Base-by-base conservation (phyloP, 2,329 filamentous ascomycete species). In the Hyphodiscus sp. region DNA sequence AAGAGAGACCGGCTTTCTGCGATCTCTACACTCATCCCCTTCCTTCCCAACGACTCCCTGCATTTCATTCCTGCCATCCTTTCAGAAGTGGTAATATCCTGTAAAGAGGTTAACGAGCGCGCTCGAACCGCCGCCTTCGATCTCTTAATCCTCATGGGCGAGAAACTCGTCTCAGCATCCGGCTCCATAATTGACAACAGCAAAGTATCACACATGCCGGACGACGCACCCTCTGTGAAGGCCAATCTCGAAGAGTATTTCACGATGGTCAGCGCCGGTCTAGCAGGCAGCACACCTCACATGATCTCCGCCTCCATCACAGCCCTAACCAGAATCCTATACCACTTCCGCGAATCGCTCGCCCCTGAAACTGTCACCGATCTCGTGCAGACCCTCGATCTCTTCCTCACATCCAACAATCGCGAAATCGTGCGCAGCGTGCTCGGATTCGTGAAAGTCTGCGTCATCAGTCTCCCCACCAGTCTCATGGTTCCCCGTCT, bases 241-340 rank as follows among this genome's bases (percentile, higher is more conserved):
- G 92, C 94, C 19, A 91, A 81, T 43, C 81, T 99, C 41, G 92
- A 97, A 65, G 94, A 97, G 70, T 97, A 91, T 73, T 89, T 97
- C 74, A 96, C 92, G 52, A 99, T 99, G 94, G 88, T 97, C 29
- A 95, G 89, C 61, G 94, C 94, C 47, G 94, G 94, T 73, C 80
- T 99, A 50, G 94, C 92, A 1, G 92, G 91, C 53, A 87, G 86
- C 63, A 92, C 91, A 11, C 91, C 94, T 30, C 92, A 97, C 74
- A 96, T 97, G 91, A 91, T 97, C 58, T 95, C 90, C 7, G 94
- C 94, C 0, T 91, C 89, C n/a, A 91, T 99, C 68, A 97, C 91
- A 0, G 92, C 94, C 15, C 80, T 99, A 41, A 94, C 91, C 15
- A 83, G 94, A n/a, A 84, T 96, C 23, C 80, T 99, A 29, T 97